These are phyloP conservation scores for Cyclotella baltica DNA, from an alignment of 108 stramenopile genomes.

Conservation along the genomic window DNA sequence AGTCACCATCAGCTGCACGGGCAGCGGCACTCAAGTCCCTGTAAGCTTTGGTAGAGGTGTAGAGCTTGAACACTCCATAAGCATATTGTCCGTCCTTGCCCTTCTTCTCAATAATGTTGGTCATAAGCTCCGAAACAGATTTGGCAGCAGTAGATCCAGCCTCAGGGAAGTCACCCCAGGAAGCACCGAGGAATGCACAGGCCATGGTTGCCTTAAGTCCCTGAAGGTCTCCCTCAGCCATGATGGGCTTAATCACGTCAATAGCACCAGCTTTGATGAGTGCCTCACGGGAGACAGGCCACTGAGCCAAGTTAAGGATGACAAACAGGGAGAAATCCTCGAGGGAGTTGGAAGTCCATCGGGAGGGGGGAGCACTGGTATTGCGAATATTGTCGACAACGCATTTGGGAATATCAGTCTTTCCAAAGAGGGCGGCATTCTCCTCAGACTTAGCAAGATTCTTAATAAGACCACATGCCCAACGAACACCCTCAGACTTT, in stretches of 20 bases:
- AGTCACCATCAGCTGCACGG: conserved; percentile 59
- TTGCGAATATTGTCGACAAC: conserved; percentile 87
- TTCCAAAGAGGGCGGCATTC: conserved; percentile 86
- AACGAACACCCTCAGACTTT: conserved; percentile 92
- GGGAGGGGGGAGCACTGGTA: conserved; percentile 83
- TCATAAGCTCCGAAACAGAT: conserved; percentile 90
- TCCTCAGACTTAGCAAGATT: conserved; percentile 91
- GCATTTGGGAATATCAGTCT: conserved; percentile 90
- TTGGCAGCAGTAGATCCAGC: conserved; percentile 86
- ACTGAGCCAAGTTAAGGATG: conserved; percentile 89
- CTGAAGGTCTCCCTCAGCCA: conserved; percentile 90
- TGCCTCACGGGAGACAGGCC: conserved; percentile 82
- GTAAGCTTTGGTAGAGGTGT: conserved; percentile 91
- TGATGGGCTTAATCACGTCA: conserved; percentile 91
- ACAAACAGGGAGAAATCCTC: conserved; percentile 93
- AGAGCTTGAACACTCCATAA: conserved; percentile 93
- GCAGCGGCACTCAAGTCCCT: conserved; percentile 80
- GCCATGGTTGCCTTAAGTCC: conserved; percentile 95
- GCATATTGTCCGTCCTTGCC: conserved; percentile 94
- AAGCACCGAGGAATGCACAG: conserved; percentile 86
- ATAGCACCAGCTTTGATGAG: conserved; percentile 86
- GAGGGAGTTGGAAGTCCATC: conserved; percentile 90
- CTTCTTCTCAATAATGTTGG: conserved; percentile 91
- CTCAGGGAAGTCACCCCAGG: conserved; percentile 86
- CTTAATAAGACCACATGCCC: conserved; percentile 95